Base-by-base conservation (phyloP, 192 early-diverging fungal species). In the Mortierella alpina region DNA sequence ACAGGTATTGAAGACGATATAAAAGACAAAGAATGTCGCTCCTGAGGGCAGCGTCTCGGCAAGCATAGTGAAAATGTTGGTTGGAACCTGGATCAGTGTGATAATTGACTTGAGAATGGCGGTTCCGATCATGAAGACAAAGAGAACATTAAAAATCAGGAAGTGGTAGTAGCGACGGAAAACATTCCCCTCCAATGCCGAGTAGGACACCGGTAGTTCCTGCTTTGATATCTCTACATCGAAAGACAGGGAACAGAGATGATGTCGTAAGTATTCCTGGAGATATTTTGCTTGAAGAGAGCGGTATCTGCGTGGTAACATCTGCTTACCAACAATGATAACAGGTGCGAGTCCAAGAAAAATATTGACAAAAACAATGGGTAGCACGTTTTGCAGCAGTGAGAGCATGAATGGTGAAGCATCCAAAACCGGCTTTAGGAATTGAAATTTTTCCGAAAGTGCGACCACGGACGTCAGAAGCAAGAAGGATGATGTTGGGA, bases 21-120 rank as follows among this genome's bases (percentile, higher is more conserved):
- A 91, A 64, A 88, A 89, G 50, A 91, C 72, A 44, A 90, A 91
- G 58, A 91, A 91, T 10, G 86, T 90, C 48, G 88, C 86, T 46
- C 88, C 90, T 61, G 87, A 78, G 10, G 85, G 87, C 49, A 91
- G 70, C 39, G 75, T 84, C 9, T 82, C 82, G 10, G 87, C 88
- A 13, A 91, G 68, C 1, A 85, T 58, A 2, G 84, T 78, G 18
- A 88, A 81, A 7, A 91, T 82, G 55, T 76, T 84, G 15, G 88
- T 85, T 10, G 90, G 90, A 46, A 82, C 61, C 41, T 86, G 80
- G 10, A 90, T 55, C 5, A 88, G 63, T 10, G 82, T 70, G 13
- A 87, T 44, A 53, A 91, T 88, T 12, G 86, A 84, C 9, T 81
- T 75, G 10, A 91, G 59, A 54, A 91, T 88, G 5, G 88, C 82